Percentiles rank a stretch among this genome's conserved stretches.
These are phyloP conservation scores for Penicillium sp. DNA, from an alignment of 2,329 filamentous ascomycete genomes.

Conservation along the genomic window DNA sequence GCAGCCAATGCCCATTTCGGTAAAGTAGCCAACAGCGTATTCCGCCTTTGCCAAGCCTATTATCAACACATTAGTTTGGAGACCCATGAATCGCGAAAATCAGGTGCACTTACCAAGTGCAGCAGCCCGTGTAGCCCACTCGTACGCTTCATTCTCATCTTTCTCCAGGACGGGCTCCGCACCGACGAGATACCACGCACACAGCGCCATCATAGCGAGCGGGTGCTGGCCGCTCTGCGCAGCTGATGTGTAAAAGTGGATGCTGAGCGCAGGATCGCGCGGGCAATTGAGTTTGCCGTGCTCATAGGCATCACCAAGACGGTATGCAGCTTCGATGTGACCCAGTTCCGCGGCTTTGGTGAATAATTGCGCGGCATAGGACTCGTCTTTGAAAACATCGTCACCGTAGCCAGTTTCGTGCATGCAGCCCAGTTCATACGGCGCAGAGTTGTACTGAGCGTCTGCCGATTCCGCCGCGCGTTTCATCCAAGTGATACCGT, in stretches of 20 bases:
- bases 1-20: conserved; percentile 97
- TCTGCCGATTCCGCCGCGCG: conserved; percentile 88
- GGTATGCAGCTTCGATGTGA: conserved; percentile 80
- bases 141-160: conserved; percentile 93
- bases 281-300: conserved; percentile 86
- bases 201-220: conserved; percentile 94
- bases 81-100: too few relatives aligned
- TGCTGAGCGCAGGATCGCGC: conserved; percentile 85
- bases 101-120: conserved; percentile 68
- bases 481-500: conserved; percentile 96
- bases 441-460: conserved; percentile 85
- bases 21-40: conserved; percentile 95
- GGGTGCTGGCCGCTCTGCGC: conserved; percentile 82
- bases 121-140: conserved; percentile 88
- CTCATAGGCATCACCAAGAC: conserved; percentile 96
- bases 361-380: conserved; percentile 89
- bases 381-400: conserved; percentile 87
- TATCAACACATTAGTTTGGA: neutral
- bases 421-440: conserved; percentile 83
- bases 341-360: conserved; percentile 92
- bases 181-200: conserved; percentile 97
- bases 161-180: conserved; percentile 90
- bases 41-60: conserved; percentile 67
- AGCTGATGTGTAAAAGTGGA: conserved; percentile 95
- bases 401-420: conserved; percentile 94